These are phyloP conservation scores for Candida quercuum DNA, from an alignment of 805 yeast species.

Conservation along the genomic window DNA sequence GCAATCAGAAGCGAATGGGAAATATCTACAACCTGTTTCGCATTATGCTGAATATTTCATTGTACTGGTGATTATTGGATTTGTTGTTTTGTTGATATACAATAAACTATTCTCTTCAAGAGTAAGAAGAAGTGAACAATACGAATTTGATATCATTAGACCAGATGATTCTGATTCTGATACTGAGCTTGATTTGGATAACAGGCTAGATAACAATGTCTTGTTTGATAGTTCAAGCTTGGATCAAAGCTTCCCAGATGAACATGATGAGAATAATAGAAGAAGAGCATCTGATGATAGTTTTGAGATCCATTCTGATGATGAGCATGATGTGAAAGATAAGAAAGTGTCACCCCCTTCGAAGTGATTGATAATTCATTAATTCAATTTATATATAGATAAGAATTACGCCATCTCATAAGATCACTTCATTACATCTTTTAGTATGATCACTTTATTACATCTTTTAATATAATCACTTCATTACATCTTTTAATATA, in stretches of 20 bases:
- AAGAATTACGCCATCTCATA: no score
- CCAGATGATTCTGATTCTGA: conserved; percentile 58
- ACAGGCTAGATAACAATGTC: conserved; percentile 38
- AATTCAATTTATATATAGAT: no score
- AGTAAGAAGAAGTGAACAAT: conserved; percentile 36
- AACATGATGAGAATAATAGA: background rate
- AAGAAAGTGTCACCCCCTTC: no score
- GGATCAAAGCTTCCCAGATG: conserved; percentile 9
- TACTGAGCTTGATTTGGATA: conserved; percentile 73
- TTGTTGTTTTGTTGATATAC: conserved; percentile 38
- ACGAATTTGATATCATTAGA: conserved; percentile 27
- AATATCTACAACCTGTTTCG: conserved; percentile 30
- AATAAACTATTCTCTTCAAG: conserved; percentile 35
- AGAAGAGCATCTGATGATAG: conserved; percentile 13
- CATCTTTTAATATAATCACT: no score
- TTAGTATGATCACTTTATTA: no score
- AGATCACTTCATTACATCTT: no score
- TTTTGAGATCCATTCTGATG: conserved; percentile 19
- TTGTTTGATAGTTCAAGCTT: conserved; percentile 2
- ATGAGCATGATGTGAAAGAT: conserved; percentile 7
- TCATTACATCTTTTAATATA: background rate
- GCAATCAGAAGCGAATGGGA: conserved; percentile 31
- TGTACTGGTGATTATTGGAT: conserved; percentile 55
- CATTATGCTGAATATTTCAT: conserved; percentile 60
- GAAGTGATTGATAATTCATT: no score